Percentiles rank a stretch among this genome's conserved stretches.
Evolutionary conservation across 2,329 filamentous ascomycete genomes (phyloP).

Genomic region (Monosporascus sp.): DNA sequence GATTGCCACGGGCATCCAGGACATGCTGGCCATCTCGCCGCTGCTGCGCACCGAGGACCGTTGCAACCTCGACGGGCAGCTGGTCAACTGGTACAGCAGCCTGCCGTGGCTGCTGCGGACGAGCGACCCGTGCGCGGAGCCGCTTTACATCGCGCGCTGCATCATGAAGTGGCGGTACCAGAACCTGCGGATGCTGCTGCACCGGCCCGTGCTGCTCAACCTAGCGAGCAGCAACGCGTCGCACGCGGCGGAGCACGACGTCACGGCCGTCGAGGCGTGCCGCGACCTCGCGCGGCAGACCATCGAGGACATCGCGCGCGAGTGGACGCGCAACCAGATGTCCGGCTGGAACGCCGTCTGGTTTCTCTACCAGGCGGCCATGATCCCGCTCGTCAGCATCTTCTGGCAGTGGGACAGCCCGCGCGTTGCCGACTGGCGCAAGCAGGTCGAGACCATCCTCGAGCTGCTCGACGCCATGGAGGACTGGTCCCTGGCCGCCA

Average conservation of each 20-base stretch:
- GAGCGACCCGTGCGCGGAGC: constrained; percentile 63
- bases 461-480: constrained; percentile 59
- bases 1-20: constrained; percentile 72
- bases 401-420: constrained; percentile 60
- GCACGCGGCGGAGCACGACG: constrained; percentile 54
- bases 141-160: constrained; percentile 63
- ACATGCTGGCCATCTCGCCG: constrained; percentile 65
- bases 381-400: constrained; percentile 71
- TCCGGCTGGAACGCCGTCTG: constrained; percentile 77
- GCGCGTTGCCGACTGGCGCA: constrained; percentile 46
- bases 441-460: constrained; percentile 53
- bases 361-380: constrained; percentile 75
- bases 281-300: constrained; percentile 63
- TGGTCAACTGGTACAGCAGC: constrained; percentile 67
- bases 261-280: constrained; percentile 63
- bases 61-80: constrained; percentile 58
- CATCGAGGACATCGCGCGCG: constrained; percentile 65
- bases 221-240: constrained; percentile 51
- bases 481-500: constrained; percentile 59
- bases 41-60: constrained; percentile 63
- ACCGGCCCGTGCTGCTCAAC: constrained; percentile 67
- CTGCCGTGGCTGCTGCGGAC: constrained; percentile 62
- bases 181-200: constrained; percentile 70
- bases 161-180: constrained; percentile 82
- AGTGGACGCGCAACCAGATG: constrained; percentile 69